Evolutionary conservation across 2,329 filamentous ascomycete species (phyloP).

Genomic region (Sporothrix pallida): DNA sequence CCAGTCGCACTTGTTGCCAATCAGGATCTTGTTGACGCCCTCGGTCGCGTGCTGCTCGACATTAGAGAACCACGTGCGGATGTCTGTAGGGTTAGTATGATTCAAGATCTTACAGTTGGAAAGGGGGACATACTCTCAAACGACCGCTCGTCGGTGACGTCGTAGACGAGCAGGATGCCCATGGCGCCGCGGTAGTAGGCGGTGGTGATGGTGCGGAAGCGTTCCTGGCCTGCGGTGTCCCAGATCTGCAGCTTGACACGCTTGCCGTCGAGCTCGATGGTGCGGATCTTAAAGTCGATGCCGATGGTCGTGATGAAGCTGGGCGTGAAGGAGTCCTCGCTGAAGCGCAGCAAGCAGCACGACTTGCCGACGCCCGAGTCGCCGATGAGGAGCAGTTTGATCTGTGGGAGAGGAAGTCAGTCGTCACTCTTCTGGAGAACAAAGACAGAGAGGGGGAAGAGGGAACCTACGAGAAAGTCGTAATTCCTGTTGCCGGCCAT

Average conservation of each 20-base stretch:
- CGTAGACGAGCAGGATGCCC: constrained; percentile 97
- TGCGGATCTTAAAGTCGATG: constrained; percentile 99
- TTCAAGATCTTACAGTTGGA: no score
- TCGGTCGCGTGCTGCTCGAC: constrained; percentile 98
- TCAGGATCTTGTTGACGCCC: constrained; percentile 99
- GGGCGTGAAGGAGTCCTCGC: constrained; percentile 95
- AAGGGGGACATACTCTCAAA: constrained; percentile 85
- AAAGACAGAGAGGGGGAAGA: neutral
- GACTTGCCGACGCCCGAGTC: constrained; percentile 97
- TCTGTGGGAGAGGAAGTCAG: constrained; percentile 59
- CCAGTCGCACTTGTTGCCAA: constrained; percentile 99
- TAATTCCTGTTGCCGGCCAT: constrained; percentile 99
- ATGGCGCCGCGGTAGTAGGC: constrained; percentile 98
- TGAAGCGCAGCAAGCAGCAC: constrained; percentile 94
- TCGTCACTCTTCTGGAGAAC: neutral
- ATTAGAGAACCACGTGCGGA: constrained; percentile 99
- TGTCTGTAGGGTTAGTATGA: constrained; percentile 65
- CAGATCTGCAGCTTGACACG: constrained; percentile 99
- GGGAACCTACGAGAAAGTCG: constrained; percentile 81
- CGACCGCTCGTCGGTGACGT: constrained; percentile 94
- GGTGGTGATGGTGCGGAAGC: constrained; percentile 98
- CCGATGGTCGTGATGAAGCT: constrained; percentile 99
- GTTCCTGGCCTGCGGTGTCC: constrained; percentile 98
- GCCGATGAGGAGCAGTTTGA: constrained; percentile 95
- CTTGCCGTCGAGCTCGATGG: constrained; percentile 98